Conservation (phyloP, 768 basidiomycete species). For the Hebeloma cylindrosporum region DNA sequence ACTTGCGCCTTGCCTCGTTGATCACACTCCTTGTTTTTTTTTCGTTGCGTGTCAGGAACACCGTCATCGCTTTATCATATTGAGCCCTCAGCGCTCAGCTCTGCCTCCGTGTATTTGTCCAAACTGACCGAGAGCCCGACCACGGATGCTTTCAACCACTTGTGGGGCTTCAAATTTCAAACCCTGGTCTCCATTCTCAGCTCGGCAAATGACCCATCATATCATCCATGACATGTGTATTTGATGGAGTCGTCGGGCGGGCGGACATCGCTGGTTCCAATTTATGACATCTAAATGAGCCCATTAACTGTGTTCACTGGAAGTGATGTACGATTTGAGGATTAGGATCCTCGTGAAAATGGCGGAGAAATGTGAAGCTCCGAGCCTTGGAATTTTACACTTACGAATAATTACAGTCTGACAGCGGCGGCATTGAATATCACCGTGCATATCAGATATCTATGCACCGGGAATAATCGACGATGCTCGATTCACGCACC, state of each 20-base stretch:
- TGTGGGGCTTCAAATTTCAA: slow-evolving; percentile 18
- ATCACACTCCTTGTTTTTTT: neutral
- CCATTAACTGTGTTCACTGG: no score
- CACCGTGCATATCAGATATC: no score
- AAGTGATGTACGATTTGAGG: no score
- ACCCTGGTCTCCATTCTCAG: slow-evolving; percentile 22
- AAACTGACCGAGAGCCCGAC: slow-evolving; percentile 18
- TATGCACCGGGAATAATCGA: no score
- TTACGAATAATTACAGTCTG: neutral
- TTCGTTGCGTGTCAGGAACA: neutral
- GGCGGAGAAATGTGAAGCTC: no score
- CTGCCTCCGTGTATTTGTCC: slow-evolving; percentile 8
- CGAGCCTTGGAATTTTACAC: no score
- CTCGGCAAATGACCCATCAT: slow-evolving; percentile 18
- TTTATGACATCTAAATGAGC: no score
- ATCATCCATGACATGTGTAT: slow-evolving; percentile 32
- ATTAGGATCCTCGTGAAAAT: no score
- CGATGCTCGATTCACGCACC: no score
- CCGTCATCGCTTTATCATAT: no score
- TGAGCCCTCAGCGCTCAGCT: slow-evolving; percentile 5
- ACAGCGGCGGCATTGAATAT: slow-evolving; percentile 3
- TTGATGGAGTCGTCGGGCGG: slow-evolving; percentile 21
- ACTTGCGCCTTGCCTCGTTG: no score
- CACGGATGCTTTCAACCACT: slow-evolving; percentile 21
- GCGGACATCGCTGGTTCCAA: neutral